Conservation (phyloP, 192 early-diverging fungal species). For the Phycomyces blakesleeanus region DNA sequence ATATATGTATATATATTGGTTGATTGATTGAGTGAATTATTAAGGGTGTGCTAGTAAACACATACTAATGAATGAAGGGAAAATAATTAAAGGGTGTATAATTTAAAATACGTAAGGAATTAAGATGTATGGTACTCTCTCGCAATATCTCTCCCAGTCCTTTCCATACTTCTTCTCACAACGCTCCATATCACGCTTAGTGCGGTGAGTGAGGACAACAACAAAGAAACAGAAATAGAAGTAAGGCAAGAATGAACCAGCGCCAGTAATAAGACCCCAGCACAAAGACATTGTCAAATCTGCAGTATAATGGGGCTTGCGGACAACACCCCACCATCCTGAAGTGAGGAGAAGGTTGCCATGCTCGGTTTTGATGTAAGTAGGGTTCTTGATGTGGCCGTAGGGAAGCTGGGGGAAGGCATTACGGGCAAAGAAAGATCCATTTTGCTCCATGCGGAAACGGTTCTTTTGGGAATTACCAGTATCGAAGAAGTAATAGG, state of each 20-base stretch:
- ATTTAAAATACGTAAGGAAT: conserved; percentile 67
- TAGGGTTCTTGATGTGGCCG: conserved; percentile 55
- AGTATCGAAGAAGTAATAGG: conserved; percentile 47
- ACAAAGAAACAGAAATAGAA: conserved; percentile 89
- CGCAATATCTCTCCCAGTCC: conserved; percentile 82
- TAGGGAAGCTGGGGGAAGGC: conserved; percentile 47
- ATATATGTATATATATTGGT: too few relatives aligned
- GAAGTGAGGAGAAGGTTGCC: conserved; percentile 54
- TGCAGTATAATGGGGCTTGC: conserved; percentile 74
- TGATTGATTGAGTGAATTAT: too few relatives aligned
- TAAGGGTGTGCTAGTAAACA: neutral
- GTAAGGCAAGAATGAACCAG: conserved; percentile 75
- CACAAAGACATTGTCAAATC: conserved; percentile 85
- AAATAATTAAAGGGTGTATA: neutral
- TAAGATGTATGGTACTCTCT: conserved; percentile 73
- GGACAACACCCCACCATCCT: conserved; percentile 73
- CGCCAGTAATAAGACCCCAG: conserved; percentile 82
- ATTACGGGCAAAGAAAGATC: conserved; percentile 37
- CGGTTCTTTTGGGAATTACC: conserved; percentile 53
- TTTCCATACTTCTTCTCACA: conserved; percentile 86
- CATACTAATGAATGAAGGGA: neutral
- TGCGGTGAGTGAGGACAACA: conserved; percentile 79
- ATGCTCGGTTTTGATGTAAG: conserved; percentile 59
- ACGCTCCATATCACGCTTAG: conserved; percentile 76
- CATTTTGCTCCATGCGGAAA: conserved; percentile 45